Evolutionary conservation across 129 eudicot genomes (phyloP).

Genomic region (Arctium minus): DNA sequence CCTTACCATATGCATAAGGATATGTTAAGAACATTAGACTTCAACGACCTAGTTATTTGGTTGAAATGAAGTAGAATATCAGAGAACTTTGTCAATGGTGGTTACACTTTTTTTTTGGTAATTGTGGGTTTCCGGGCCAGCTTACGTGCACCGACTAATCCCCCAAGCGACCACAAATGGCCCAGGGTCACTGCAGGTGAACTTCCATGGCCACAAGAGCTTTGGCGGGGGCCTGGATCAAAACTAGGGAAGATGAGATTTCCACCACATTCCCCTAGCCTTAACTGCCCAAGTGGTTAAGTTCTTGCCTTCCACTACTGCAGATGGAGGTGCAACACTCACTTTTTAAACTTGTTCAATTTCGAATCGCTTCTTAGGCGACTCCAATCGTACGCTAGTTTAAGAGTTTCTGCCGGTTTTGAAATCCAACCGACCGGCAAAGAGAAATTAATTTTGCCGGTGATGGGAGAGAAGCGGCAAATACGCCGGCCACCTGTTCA

Average conservation of each 20-base stretch:
- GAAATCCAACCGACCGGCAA: too few species aligned
- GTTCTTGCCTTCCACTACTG: neutral
- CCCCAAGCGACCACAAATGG: neutral
- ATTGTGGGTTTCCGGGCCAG: neutral
- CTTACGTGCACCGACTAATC: neutral
- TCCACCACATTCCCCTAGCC: neutral
- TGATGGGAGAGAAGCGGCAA: too few species aligned
- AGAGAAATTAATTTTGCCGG: too few species aligned
- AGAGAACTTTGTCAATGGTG: neutral
- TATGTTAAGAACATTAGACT: neutral
- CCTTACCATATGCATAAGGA: neutral
- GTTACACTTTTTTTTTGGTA: neutral
- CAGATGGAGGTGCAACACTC: neutral
- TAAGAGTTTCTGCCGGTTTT: too few species aligned
- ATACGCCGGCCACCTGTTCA: too few species aligned
- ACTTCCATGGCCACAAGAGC: neutral
- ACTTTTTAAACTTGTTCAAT: neutral
- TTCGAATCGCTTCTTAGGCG: neutral
- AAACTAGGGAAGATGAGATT: neutral
- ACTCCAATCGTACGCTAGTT: too few species aligned
- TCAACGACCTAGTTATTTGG: neutral
- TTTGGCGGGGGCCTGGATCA: neutral
- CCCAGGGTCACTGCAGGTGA: neutral
- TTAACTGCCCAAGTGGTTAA: neutral
- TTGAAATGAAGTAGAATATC: neutral